Conservation (phyloP, 768 basidiomycete genomes). For the Macrolepiota fuliginosa region DNA sequence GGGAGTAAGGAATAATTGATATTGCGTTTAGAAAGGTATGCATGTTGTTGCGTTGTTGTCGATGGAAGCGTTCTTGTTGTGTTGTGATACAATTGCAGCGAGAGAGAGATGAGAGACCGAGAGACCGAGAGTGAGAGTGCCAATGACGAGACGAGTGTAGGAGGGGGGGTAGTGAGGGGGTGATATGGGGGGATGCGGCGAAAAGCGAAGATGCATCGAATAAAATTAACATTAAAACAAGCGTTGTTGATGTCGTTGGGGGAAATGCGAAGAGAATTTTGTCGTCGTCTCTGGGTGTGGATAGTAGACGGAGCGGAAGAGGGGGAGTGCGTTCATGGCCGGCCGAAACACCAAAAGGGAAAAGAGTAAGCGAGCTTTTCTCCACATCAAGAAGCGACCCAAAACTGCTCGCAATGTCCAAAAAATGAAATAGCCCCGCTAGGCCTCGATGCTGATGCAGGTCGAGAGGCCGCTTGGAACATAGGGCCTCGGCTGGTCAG, state of each 20-base stretch:
- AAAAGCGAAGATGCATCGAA: slow-evolving; percentile 6
- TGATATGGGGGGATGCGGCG: not conserved
- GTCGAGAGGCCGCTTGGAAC: slow-evolving; percentile 16
- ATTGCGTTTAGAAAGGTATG: slow-evolving; percentile 3
- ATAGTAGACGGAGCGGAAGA: too few relatives aligned
- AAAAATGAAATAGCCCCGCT: not conserved
- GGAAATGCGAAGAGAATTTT: not conserved
- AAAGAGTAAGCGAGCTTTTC: not conserved
- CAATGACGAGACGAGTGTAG: not conserved
- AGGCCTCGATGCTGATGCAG: slow-evolving; percentile 12
- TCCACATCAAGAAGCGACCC: not conserved
- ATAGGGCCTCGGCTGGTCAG: slow-evolving; percentile 23
- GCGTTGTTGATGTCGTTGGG: not conserved
- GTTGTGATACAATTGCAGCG: slow-evolving; percentile 7
- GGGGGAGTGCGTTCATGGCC: not conserved
- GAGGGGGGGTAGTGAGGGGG: not conserved
- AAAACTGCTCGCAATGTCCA: not conserved
- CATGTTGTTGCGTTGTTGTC: not conserved
- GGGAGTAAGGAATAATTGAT: not conserved
- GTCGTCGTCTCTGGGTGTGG: not conserved
- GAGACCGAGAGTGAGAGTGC: not conserved
- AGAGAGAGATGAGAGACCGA: not conserved
- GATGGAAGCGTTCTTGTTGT: not conserved
- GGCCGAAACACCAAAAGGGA: not conserved
- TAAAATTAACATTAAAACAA: slow-evolving; percentile 5